Percentiles rank a stretch among this genome's conserved stretches.
Evolutionary conservation across 2,329 filamentous ascomycete genomes (phyloP).

Genomic region (Cercospora janseana): DNA sequence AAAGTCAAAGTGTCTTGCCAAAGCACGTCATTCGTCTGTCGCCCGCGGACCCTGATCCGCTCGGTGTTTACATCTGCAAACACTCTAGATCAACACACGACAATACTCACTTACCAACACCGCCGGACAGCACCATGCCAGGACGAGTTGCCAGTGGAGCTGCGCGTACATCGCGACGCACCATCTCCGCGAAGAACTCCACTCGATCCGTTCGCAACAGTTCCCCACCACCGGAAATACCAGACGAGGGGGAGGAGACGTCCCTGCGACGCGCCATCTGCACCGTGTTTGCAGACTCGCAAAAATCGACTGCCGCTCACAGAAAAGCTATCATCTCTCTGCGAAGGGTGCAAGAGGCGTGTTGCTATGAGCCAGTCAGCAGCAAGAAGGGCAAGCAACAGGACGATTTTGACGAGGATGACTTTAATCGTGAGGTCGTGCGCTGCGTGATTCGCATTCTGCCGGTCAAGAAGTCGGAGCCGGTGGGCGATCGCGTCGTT

Average conservation of each 20-base stretch:
- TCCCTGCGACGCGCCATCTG: constrained; percentile 72
- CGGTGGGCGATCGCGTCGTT: constrained; percentile 79
- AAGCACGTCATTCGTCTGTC: constrained; percentile 14
- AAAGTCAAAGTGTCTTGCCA: constrained; percentile 4
- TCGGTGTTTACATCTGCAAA: constrained; percentile 20
- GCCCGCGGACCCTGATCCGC: constrained; percentile 1
- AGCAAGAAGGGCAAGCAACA: constrained; percentile 53
- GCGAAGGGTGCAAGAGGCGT: constrained; percentile 86
- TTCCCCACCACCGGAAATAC: constrained; percentile 48
- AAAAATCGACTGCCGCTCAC: constrained; percentile 85
- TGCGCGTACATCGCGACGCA: constrained; percentile 21
- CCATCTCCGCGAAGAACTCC: constrained; percentile 24
- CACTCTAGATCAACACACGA: not conserved
- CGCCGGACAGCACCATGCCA: constrained; percentile 30
- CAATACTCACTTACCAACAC: constrained; percentile 4
- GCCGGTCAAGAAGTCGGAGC: constrained; percentile 87
- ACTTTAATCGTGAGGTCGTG: constrained; percentile 83
- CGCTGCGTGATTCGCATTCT: constrained; percentile 80
- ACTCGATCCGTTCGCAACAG: constrained; percentile 28
- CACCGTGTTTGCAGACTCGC: constrained; percentile 59
- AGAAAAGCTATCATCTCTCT: constrained; percentile 84
- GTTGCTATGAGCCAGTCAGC: constrained; percentile 56
- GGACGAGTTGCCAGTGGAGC: constrained; percentile 33
- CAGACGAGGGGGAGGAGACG: constrained; percentile 69
- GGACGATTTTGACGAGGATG: constrained; percentile 74